Base-by-base conservation (phyloP, 345 rosid genomes). In the Arabis hirsuta region DNA sequence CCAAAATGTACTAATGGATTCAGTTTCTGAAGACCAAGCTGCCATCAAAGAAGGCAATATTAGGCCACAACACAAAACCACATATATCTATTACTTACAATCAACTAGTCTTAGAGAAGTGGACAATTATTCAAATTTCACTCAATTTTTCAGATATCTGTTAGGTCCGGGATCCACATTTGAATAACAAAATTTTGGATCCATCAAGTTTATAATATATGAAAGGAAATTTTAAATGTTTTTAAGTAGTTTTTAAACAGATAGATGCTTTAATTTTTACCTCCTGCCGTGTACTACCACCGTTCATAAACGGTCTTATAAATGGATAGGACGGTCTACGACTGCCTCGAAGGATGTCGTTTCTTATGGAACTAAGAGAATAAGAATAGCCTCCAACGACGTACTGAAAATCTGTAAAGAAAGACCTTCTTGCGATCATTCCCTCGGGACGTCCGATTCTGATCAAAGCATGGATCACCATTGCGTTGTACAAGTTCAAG, bases 1-100 rank as follows among this genome's bases (percentile, higher is more conserved):
- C 99, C 97, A 48, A 89, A 91, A 82, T 95, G 96, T 46, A 95
- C 79, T 12, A 91, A 69, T 6, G 99, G 96, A 67, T 88, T 91
- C 69, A 84, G 62, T 70, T 79, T 89, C 29, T 76, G 70, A 72
- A 82, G 74, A 43, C 74, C 73, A 9, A 87, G 73, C 98, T 94
- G 87, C 55, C 74, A 73, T 19, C 4, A 29, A 73, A 46, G 8
- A 47, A 1, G 8, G 2, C 29, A 31, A 20, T 39, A 22, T 55
- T 12, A 63, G 8, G 13, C 48, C 32, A 42, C 39, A 47, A 52
- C 16, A 12, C 20, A 13, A 59, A 59, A 31, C 41, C 13, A 27
- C 6, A 6, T 53, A 31, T 55, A 3, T 58, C 13, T 58, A 39
- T 12, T 14, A 9, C 41, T 36, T 8, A 59, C 0, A 41, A 12